Evolutionary conservation across 805 yeast genomes (phyloP).

Genomic region (Candida vartiovaarae): DNA sequence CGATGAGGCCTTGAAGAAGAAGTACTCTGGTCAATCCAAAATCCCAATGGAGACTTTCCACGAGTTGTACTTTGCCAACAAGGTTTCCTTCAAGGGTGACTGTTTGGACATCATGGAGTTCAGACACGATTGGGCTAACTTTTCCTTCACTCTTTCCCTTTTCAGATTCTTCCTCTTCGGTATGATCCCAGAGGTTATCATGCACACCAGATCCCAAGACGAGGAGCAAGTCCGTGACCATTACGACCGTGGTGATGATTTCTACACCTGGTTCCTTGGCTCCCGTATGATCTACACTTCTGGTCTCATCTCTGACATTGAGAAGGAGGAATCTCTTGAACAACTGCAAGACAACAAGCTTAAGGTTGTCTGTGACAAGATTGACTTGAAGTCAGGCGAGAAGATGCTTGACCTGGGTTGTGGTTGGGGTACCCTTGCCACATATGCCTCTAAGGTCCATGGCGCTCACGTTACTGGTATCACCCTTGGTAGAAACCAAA

Average conservation of each 20-base stretch:
- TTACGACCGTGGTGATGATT: constrained; percentile 94
- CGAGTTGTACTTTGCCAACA: constrained; percentile 75
- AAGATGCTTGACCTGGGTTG: constrained; percentile 80
- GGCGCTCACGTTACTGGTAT: constrained; percentile 87
- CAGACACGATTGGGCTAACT: constrained; percentile 88
- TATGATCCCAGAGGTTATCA: constrained; percentile 85
- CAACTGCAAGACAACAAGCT: constrained; percentile 85
- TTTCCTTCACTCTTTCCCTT: constrained; percentile 67
- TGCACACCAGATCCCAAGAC: constrained; percentile 91
- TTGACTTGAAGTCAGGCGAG: constrained; percentile 67
- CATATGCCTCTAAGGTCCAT: constrained; percentile 72
- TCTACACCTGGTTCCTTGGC: constrained; percentile 89
- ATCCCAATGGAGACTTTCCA: constrained; percentile 92
- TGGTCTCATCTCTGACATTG: constrained; percentile 71
- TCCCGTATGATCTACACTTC: constrained; percentile 93
- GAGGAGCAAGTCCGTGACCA: constrained; percentile 95
- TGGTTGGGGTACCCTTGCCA: constrained; percentile 94
- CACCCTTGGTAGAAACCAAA: constrained; percentile 86
- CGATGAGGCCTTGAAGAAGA: constrained; percentile 56
- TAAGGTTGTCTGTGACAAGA: constrained; percentile 81
- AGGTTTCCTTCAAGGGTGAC: constrained; percentile 85
- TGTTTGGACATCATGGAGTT: constrained; percentile 75
- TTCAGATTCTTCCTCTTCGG: constrained; percentile 79
- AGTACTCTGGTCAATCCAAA: constrained; percentile 67
- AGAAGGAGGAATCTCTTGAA: constrained; percentile 65